Base-by-base conservation (phyloP, 1,284 basidiomycete species). In the Ganoderma meredithae region DNA sequence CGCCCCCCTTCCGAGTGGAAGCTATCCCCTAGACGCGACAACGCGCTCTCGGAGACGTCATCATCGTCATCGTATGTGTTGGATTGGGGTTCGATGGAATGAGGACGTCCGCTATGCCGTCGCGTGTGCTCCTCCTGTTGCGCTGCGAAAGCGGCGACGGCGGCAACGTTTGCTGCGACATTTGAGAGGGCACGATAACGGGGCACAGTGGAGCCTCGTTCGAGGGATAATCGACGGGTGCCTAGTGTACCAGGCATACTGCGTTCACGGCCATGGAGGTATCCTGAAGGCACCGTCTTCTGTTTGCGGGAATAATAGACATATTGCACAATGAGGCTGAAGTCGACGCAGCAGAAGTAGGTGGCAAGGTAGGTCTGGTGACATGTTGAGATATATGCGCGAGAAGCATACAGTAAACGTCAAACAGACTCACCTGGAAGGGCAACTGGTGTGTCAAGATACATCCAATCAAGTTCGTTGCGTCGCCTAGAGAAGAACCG, bases 361-460 rank as follows among this genome's bases (percentile, higher is more conserved):
- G 86, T 85, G 3, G 96, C 95, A 60, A 98, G 92, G 76, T 90
- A 95, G 52, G 90, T 97, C 93, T 98, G 74, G 36, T 66, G 62
- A 70, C 64, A 62, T 6, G 33, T 55, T 58, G 56, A 62, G 53
- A 33, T 55, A 25, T 10, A 43, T 60, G 60, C 25, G 39, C 25
- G 56, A 52, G 58, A 33, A 68, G 43, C 27, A 47, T 17, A 47
- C 5, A 22, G 17, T 55, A 64, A 12, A 36, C 13, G 49, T 41
- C 25, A n/a, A 36, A 9, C 27, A 10, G n/a, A 77, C 87, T 75
- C 77, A 94, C 95, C 81, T 97, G 96, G 80, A 98, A 98, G 15
- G 95, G 95, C n/a, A 98, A 86, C 76, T 98, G 96, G 75, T 92
- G 86, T 0, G 96, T 98, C 63, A 98, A 84, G 69, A 98, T 80